A percentile compares a stretch with the other conserved stretches of the same genome.
These are phyloP conservation scores for Pueraria montana DNA, from an alignment of 306 rosid genomes.

Conservation along the genomic window DNA sequence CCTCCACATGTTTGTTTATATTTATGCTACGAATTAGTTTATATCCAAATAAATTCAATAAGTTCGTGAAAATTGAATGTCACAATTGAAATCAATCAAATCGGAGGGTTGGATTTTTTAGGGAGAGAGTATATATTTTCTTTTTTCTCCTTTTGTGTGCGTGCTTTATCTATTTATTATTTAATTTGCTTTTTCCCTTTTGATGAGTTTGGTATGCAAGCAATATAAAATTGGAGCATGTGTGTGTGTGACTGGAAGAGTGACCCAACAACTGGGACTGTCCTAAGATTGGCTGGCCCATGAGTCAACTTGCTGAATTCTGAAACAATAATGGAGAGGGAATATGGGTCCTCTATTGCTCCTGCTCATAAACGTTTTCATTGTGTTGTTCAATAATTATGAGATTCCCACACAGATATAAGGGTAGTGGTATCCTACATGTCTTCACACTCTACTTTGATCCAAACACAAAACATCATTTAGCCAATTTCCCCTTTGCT, in stretches of 20 bases:
- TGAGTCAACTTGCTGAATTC: constrained; percentile 58
- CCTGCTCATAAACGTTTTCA: constrained; percentile 43
- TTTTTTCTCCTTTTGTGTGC: constrained; percentile 20
- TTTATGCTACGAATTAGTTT: not conserved
- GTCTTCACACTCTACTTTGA: constrained; percentile 42
- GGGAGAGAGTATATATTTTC: not conserved
- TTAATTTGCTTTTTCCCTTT: not conserved
- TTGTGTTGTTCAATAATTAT: constrained; percentile 59
- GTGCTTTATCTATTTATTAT: constrained; percentile 31
- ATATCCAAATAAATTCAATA: not conserved
- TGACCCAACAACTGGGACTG: constrained; percentile 35
- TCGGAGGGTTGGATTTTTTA: constrained; percentile 9
- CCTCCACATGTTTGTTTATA: not conserved
- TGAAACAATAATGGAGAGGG: constrained; percentile 60
- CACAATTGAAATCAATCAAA: constrained; percentile 1
- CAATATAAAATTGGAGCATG: constrained; percentile 19
- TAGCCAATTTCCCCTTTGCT: constrained; percentile 9
- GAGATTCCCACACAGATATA: constrained; percentile 53
- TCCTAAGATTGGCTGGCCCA: constrained; percentile 51
- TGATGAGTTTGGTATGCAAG: constrained; percentile 44
- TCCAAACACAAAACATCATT: constrained; percentile 40
- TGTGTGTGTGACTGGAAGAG: constrained; percentile 16
- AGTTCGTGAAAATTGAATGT: not conserved
- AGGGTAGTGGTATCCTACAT: constrained; percentile 60
- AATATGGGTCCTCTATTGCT: constrained; percentile 55